Percentiles rank a stretch among this genome's conserved stretches.
Conservation (phyloP, 2,329 filamentous ascomycete species). For the Colletotrichum noveboracense region DNA sequence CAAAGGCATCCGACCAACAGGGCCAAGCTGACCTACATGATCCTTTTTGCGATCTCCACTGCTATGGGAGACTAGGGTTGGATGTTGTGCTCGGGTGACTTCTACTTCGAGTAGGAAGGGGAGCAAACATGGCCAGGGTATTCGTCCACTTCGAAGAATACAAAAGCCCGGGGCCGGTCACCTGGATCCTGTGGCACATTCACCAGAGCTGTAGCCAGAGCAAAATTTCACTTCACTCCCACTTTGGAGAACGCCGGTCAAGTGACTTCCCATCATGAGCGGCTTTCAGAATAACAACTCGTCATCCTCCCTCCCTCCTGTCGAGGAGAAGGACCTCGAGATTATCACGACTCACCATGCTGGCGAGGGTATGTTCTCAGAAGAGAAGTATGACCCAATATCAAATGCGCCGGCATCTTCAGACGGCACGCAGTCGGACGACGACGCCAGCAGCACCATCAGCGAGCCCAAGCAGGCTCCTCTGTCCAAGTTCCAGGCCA, state of each 20-base stretch:
- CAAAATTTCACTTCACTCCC: neutral
- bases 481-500: conserved; percentile 56
- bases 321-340: conserved; percentile 5
- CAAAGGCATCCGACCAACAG: neutral
- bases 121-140: conserved; percentile 3
- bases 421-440: conserved; percentile 14
- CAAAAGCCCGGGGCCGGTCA: neutral
- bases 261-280: neutral
- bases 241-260: neutral
- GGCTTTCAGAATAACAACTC: neutral
- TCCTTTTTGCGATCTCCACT: neutral
- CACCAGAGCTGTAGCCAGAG: neutral
- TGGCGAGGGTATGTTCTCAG: neutral
- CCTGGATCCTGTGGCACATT: neutral
- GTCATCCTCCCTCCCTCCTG: neutral
- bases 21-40: neutral
- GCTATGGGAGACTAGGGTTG: neutral
- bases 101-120: neutral
- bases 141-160: neutral
- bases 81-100: neutral
- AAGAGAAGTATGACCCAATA: neutral
- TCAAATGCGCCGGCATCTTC: neutral
- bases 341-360: neutral
- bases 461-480: conserved; percentile 28
- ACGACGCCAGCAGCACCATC: conserved; percentile 18